Evolutionary conservation across 2,329 filamentous ascomycete genomes (phyloP).

Genomic region (Calonectria ilicicola): DNA sequence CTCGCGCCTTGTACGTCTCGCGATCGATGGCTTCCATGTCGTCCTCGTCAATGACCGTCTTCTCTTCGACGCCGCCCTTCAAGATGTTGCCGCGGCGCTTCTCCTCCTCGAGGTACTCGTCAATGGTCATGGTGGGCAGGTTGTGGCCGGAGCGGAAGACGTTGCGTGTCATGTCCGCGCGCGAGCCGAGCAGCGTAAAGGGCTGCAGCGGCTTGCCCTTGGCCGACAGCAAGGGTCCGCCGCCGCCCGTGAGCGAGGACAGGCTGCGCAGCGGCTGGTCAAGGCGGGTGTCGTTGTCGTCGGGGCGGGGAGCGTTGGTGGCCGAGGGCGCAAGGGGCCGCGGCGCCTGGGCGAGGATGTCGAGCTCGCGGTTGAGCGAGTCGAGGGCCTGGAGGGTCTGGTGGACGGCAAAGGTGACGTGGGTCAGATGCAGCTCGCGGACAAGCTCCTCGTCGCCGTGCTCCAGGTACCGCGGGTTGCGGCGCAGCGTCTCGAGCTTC

Average conservation of each 20-base stretch:
- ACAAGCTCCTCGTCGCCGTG: conserved; percentile 86
- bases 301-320: conserved; percentile 56
- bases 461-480: conserved; percentile 64
- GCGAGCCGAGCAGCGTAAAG: conserved; percentile 85
- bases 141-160: conserved; percentile 95
- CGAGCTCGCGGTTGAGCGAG: conserved; percentile 83
- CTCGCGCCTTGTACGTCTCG: conserved; percentile 92
- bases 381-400: conserved; percentile 90
- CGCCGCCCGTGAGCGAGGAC: conserved; percentile 65
- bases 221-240: conserved; percentile 80
- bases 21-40: conserved; percentile 87
- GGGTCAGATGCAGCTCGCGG: conserved; percentile 81
- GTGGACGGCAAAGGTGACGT: conserved; percentile 79
- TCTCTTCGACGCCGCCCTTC: conserved; percentile 85
- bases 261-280: conserved; percentile 72
- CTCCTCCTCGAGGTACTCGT: conserved; percentile 97
- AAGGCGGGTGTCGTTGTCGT: conserved; percentile 75
- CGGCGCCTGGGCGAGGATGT: conserved; percentile 83
- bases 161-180: conserved; percentile 79
- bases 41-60: conserved; percentile 87
- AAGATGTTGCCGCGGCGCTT: conserved; percentile 86
- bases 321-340: conserved; percentile 61
- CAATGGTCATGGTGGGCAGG: conserved; percentile 96
- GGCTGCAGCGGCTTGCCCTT: conserved; percentile 89
- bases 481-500: conserved; percentile 74